Conservation (phyloP, 768 basidiomycete genomes). For the Rhizopogon vinicolor region DNA sequence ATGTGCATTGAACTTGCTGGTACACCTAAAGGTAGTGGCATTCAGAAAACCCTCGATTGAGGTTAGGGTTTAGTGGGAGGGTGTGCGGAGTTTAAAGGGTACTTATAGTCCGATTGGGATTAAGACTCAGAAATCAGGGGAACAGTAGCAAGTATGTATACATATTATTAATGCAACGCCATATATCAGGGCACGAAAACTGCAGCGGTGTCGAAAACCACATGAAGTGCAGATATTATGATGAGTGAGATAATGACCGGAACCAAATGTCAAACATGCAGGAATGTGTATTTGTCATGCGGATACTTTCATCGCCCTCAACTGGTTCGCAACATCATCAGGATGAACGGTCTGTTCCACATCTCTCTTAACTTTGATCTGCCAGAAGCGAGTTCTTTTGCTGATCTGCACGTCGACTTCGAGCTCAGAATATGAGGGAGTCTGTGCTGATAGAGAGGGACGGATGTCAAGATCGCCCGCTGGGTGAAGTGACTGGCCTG, state of each 20-base stretch:
- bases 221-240: no score
- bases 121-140: no score
- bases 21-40: slow-evolving; percentile 1
- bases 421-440: slow-evolving; percentile 2
- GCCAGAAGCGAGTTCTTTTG: slow-evolving; percentile 36
- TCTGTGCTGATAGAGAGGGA: not conserved
- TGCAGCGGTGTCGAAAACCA: no score
- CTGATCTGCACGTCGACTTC: slow-evolving; percentile 36
- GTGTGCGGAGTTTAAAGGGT: not conserved
- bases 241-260: no score
- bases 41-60: slow-evolving; percentile 23
- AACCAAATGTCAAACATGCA: not conserved
- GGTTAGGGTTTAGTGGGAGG: slow-evolving; percentile 26
- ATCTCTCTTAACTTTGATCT: slow-evolving; percentile 24
- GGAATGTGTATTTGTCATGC: not conserved
- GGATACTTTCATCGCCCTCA: slow-evolving; percentile 38
- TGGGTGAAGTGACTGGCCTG: not conserved
- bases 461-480: slow-evolving; percentile 3
- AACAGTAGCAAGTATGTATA: no score
- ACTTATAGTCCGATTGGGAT: no score
- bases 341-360: slow-evolving; percentile 32
- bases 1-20: slow-evolving; percentile 3
- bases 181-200: no score
- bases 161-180: no score
- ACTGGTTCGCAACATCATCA: slow-evolving; percentile 37